phyloP scores from a whole-genome alignment of 2,329 filamentous ascomycete genomes.

The Tolypocladium amazonense region DNA sequence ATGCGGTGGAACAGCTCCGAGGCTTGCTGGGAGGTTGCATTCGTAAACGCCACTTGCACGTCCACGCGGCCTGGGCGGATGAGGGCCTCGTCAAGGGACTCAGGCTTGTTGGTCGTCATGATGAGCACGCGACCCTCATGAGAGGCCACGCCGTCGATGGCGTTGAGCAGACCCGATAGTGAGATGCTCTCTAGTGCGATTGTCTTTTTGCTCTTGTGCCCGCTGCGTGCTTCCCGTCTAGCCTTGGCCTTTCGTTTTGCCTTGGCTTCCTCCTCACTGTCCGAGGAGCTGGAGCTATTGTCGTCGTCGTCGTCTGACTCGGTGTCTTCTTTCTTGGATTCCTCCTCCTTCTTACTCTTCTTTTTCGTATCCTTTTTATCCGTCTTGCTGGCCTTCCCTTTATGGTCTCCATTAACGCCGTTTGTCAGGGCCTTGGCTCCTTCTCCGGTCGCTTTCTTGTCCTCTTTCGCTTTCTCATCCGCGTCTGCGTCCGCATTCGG shows the following conservation, averaged over 20 bases:
- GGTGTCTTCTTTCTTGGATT: conserved; percentile 8
- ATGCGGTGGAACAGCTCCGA: conserved; percentile 49
- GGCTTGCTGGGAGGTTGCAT: conserved; percentile 43
- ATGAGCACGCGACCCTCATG: conserved; percentile 71
- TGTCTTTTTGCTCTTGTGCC: conserved; percentile 5
- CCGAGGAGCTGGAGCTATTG: conserved; percentile 12
- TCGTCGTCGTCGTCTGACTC: conserved; percentile 5
- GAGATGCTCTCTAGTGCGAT: conserved; percentile 43
- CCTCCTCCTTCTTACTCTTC: background rate
- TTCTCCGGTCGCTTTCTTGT: conserved; percentile 5
- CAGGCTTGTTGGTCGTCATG: conserved; percentile 72
- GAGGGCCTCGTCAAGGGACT: conserved; percentile 62
- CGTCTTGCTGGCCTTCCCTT: conserved; percentile 23
- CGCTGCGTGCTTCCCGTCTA: background rate
- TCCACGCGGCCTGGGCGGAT: conserved; percentile 67
- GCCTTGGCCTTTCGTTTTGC: conserved; percentile 7
- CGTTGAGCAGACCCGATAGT: conserved; percentile 69
- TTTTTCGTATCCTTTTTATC: conserved; percentile 3
- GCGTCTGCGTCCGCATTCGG: conserved; percentile 13
- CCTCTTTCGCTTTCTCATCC: background rate
- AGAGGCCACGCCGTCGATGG: conserved; percentile 71
- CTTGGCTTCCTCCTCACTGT: conserved; percentile 8
- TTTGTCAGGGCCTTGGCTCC: conserved; percentile 7
- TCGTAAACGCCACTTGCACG: conserved; percentile 53
- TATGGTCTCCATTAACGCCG: conserved; percentile 20